Evolutionary conservation across 768 basidiomycete species (phyloP).

Genomic region (Fibroporia radiculosa): DNA sequence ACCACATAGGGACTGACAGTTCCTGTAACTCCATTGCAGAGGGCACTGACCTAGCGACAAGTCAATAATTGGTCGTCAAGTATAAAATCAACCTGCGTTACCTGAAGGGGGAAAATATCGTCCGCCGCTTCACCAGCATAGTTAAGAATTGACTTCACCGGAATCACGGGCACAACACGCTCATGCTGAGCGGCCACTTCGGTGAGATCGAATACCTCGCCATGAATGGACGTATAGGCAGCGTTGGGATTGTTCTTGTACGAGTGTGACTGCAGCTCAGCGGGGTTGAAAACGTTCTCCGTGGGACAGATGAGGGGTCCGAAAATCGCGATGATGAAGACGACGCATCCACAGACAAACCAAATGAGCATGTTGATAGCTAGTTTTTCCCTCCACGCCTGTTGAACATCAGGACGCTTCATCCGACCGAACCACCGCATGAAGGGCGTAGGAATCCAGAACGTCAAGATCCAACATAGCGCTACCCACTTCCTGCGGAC

Average conservation of each 20-base stretch:
- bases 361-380: conserved; percentile 94
- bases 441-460: conserved; percentile 75
- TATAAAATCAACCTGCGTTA: conserved; percentile 18
- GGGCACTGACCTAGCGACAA: conserved; percentile 66
- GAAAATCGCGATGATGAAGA: conserved; percentile 89
- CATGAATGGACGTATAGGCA: conserved; percentile 77
- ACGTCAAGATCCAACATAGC: conserved; percentile 85
- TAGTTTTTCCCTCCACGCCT: conserved; percentile 97
- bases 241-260: conserved; percentile 55
- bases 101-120: conserved; percentile 90
- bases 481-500: conserved; percentile 83
- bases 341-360: conserved; percentile 81
- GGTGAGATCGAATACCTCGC: conserved; percentile 90
- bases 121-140: conserved; percentile 78
- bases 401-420: conserved; percentile 89
- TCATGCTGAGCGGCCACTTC: conserved; percentile 58
- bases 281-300: conserved; percentile 79
- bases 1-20: conserved; percentile 68
- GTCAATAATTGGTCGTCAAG: not conserved
- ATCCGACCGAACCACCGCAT: conserved; percentile 75
- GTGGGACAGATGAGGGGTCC: conserved; percentile 89
- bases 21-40: conserved; percentile 84
- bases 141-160: conserved; percentile 63
- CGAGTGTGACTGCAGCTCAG: conserved; percentile 73
- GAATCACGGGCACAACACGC: conserved; percentile 64